Conservation (phyloP, 139 green algal species). For the Chlorella vulgaris region DNA sequence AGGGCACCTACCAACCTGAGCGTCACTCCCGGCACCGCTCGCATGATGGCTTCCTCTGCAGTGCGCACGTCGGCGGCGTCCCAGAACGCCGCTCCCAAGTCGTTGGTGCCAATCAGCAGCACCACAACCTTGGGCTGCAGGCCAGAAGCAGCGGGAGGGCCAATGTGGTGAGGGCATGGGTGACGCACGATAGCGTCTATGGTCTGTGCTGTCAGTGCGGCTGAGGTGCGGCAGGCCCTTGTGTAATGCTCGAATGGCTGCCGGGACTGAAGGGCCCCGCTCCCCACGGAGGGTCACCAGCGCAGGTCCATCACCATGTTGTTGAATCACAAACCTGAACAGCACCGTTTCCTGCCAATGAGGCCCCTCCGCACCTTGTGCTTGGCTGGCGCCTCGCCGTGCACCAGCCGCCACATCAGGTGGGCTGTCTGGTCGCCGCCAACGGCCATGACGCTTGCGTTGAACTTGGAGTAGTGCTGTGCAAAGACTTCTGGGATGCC, state of each 20-base stretch:
- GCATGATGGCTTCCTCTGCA: constrained; percentile 17
- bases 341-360: background rate
- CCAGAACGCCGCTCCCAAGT: constrained; percentile 35
- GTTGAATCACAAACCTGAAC: background rate
- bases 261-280: too few relatives aligned
- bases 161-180: background rate
- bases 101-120: constrained; percentile 59
- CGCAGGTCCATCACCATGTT: background rate
- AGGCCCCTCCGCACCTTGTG: constrained; percentile 18
- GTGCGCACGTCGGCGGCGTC: constrained; percentile 5
- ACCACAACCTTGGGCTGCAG: constrained; percentile 24
- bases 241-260: background rate
- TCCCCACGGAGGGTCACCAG: background rate
- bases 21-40: constrained; percentile 19
- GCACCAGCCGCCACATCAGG: constrained; percentile 49
- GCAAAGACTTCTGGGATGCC: constrained; percentile 23
- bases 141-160: background rate
- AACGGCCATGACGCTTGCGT: constrained; percentile 24
- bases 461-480: background rate
- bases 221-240: background rate
- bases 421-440: constrained; percentile 53
- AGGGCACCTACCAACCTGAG: constrained; percentile 22
- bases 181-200: background rate
- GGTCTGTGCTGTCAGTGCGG: background rate
- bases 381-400: constrained; percentile 34